Conservation (phyloP, 2,329 filamentous ascomycete genomes). For the Cladosporium sp. region DNA sequence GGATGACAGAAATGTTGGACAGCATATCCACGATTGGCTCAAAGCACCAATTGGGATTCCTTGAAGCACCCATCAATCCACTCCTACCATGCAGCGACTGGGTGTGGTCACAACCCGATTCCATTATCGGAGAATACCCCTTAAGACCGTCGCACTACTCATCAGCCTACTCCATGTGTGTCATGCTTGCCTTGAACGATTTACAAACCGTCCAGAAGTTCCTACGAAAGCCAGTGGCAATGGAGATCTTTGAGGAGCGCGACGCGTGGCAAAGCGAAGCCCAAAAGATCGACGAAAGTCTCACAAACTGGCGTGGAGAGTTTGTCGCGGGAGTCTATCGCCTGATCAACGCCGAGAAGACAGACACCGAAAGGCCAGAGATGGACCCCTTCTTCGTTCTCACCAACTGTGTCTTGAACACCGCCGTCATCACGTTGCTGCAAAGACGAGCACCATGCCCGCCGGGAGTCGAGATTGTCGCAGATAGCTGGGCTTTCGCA, state of each 20-base stretch:
- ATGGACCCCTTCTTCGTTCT: slow-evolving; percentile 31
- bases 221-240: slow-evolving; percentile 31
- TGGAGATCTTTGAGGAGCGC: slow-evolving; percentile 27
- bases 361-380: slow-evolving; percentile 25
- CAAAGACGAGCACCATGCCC: slow-evolving; percentile 28
- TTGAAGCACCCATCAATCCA: slow-evolving; percentile 30
- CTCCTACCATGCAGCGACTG: slow-evolving; percentile 33
- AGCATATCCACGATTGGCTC: slow-evolving; percentile 37
- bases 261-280: slow-evolving; percentile 30
- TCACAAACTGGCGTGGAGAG: slow-evolving; percentile 29
- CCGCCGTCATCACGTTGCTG: slow-evolving; percentile 31
- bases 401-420: slow-evolving; percentile 30
- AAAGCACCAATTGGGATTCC: slow-evolving; percentile 22
- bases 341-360: slow-evolving; percentile 20
- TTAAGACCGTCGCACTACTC: slow-evolving; percentile 22
- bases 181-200: slow-evolving; percentile 31
- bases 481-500: slow-evolving; percentile 33
- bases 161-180: slow-evolving; percentile 30
- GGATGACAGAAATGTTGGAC: slow-evolving; percentile 42
- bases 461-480: slow-evolving; percentile 25
- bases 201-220: slow-evolving; percentile 32
- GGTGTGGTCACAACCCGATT: slow-evolving; percentile 31
- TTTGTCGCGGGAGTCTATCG: slow-evolving; percentile 27
- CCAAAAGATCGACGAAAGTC: slow-evolving; percentile 28
- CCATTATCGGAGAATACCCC: slow-evolving; percentile 21